Evolutionary conservation across 139 green algal species (phyloP), one percentile per base, ranked within the genome.

Genomic region (Coelastrella sp.): DNA sequence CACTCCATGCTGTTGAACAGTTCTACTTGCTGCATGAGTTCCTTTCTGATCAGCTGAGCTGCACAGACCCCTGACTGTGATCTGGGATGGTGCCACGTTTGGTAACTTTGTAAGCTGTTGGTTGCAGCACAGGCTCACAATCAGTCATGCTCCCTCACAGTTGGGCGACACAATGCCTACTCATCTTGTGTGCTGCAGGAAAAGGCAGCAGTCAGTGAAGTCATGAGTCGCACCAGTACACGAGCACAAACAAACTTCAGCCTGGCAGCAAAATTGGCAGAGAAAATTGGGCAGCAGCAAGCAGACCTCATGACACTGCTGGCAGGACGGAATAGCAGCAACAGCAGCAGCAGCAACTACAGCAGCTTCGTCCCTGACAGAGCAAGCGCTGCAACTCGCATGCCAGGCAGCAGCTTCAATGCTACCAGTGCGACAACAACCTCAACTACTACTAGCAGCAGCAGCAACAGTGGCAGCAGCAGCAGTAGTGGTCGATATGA

Each of bases 191-290:
- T n/a, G n/a, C n/a, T n/a, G 38, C 79, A 85, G 79, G 79, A 85
- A 41, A 85, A 85, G 79, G 79, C 62, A 17, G 40, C 79, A 11
- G 79, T 85, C 15, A 15, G 9, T 0, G 83, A 90, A 51, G 69
- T 90, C 6, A 62, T 90, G 8, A 68, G 72, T 5, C 73, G 66
- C 32, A 87, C 62, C 79, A 88, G 86, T 79, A 41, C 25, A 4
- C 79, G 86, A 37, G 87, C 87, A 9, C 78, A 79, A 50, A 73
- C 68, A 17, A 87, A 89, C 63, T 89, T 79, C 41, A 40, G 35
- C 8, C 86, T 89, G 25, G 86, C 86, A 38, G n/a, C 62, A 7
- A 67, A 71, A 41, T 62, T 89, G n/a, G 79, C 80, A 11, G 48
- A 83, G 11, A 79, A 80, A 21, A 89, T 89, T 19, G 79, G 77